Base-by-base conservation (phyloP, 2,329 filamentous ascomycete genomes). In the Penicillium sclerotigenum region DNA sequence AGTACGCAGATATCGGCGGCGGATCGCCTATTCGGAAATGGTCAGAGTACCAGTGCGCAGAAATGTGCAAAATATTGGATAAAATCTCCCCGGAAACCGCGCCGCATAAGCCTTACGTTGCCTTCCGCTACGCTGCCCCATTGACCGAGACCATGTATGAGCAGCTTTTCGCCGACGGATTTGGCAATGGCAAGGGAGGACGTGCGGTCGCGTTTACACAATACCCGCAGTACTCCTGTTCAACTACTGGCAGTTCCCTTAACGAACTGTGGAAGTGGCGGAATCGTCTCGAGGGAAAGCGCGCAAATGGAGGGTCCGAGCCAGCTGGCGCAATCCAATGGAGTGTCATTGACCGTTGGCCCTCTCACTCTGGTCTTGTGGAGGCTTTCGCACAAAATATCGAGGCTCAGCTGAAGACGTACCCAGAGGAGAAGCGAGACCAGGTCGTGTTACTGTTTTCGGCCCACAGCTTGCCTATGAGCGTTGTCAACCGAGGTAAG, bases 181-280 rank as follows among this genome's bases (percentile, higher is more conserved):
- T 97, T 70, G 93, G 92, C 11, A 85, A 87, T 51, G 92, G 93
- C 5, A 90, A 86, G 58, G 92, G 92, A n/a, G 93, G 93, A 3
- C 84, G 94, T 56, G 94, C 95, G 1, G 91, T 99, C 5, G 94
- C 94, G 1, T 99, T 99, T 71, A 97, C 93, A 28, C 94, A 99
- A 75, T 99, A 99, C 68, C 94, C 94, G 2, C 94, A 99, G 73
- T 99, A 99, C 76, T 96, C 91, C 20, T 99, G 95, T 78, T 96
- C 91, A 20, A 99, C 94, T 1, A 99, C 94, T 0, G 94, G 94
- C 22, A 96, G 91, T 74, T 96, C 91, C 60, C 77, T 99, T 55
- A 99, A 99, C 69, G 94, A 99, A 77, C 78, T 99, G 34, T 99
- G 94, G 94, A 97, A 95, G 77, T 97, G 92, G 91, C 84, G 92